phyloP scores from a whole-genome alignment of 176 grass and related monocot species.

The Neostapfia colusana region DNA sequence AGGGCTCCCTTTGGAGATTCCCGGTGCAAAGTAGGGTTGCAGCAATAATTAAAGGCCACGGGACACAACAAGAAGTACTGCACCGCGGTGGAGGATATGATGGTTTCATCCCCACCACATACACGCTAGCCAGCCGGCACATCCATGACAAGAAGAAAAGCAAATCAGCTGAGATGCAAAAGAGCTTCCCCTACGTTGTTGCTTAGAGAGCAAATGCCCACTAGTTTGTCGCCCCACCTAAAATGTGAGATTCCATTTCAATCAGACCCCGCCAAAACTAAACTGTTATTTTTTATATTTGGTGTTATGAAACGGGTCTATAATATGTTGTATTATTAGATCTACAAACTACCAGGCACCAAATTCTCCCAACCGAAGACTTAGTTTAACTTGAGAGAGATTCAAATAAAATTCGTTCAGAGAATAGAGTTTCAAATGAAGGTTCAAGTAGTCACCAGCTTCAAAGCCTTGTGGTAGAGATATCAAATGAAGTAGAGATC shows the following conservation, averaged over 20 bases:
- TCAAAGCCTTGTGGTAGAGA: too few relatives aligned
- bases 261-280: not conserved
- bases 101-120: slow-evolving; percentile 50
- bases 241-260: not conserved
- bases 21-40: slow-evolving; percentile 48
- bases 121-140: slow-evolving; percentile 30
- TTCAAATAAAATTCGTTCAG: too few relatives aligned
- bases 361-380: too few relatives aligned
- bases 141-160: slow-evolving; percentile 49
- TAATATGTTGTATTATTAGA: too few relatives aligned
- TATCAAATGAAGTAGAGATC: too few relatives aligned
- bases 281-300: too few relatives aligned
- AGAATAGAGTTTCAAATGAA: too few relatives aligned
- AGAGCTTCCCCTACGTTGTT: not conserved
- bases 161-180: not conserved
- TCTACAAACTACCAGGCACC: too few relatives aligned
- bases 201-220: not conserved
- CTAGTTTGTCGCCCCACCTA: not conserved
- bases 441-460: not conserved
- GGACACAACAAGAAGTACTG: slow-evolving; percentile 40
- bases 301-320: too few relatives aligned
- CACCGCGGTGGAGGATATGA: slow-evolving; percentile 58
- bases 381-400: too few relatives aligned
- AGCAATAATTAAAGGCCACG: slow-evolving; percentile 63
- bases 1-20: slow-evolving; percentile 46